A percentile compares a stretch with the other conserved stretches of the same genome.
These are phyloP conservation scores for Myxozyma vanderwaltii DNA, from an alignment of 805 yeast genomes.

Conservation along the genomic window DNA sequence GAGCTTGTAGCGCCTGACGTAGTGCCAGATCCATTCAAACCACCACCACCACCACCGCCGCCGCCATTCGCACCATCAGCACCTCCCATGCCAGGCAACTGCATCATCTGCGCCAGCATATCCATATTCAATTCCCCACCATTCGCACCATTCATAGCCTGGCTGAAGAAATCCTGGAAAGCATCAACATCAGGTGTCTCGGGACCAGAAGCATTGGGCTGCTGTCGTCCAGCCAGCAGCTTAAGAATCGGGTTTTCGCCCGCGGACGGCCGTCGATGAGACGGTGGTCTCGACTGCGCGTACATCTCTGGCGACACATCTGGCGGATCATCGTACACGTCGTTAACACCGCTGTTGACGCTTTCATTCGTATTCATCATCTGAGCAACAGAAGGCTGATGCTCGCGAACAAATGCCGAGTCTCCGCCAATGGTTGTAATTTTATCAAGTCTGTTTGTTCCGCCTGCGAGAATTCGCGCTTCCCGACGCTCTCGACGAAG, in stretches of 20 bases:
- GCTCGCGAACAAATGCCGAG: constrained; percentile 4
- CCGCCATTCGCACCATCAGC: background rate
- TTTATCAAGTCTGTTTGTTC: constrained; percentile 31
- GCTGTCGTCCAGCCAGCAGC: constrained; percentile 23
- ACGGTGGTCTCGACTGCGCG: background rate
- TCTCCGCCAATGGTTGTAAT: constrained; percentile 24
- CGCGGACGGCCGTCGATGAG: constrained; percentile 1
- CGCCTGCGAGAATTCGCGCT: constrained; percentile 34
- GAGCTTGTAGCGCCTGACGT: background rate
- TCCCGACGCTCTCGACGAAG: constrained; percentile 37
- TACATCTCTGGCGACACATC: constrained; percentile 7
- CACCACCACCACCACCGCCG: background rate
- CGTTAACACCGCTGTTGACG: background rate
- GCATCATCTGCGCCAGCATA: constrained; percentile 13
- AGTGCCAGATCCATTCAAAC: background rate
- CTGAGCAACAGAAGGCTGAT: constrained; percentile 10
- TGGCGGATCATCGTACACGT: constrained; percentile 21
- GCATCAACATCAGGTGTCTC: constrained; percentile 8
- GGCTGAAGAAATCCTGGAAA: constrained; percentile 15
- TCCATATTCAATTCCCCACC: constrained; percentile 15
- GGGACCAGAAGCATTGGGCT: constrained; percentile 2
- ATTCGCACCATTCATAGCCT: constrained; percentile 8
- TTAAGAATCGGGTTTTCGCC: constrained; percentile 27
- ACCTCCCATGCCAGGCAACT: constrained; percentile 12
- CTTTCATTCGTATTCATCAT: background rate